These are phyloP conservation scores for Trichophyton benhamiae DNA, from an alignment of 2,329 filamentous ascomycete genomes.

Conservation along the genomic window DNA sequence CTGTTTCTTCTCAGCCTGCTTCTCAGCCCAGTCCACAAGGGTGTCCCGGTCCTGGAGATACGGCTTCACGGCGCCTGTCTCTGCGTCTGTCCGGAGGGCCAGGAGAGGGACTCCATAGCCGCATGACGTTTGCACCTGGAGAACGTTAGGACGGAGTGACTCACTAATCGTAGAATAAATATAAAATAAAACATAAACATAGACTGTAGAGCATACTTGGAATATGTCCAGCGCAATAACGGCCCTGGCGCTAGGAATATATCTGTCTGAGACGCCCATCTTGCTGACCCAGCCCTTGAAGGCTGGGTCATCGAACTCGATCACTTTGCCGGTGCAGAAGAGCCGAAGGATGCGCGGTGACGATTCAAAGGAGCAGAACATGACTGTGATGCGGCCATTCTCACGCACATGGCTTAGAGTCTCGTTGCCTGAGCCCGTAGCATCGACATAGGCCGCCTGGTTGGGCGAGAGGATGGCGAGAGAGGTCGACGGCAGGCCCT, in stretches of 20 bases:
- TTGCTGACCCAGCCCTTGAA: conserved; percentile 35
- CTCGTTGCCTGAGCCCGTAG: conserved; percentile 63
- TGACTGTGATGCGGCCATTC: conserved; percentile 61
- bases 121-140: conserved; percentile 50
- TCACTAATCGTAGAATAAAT: too few relatives aligned
- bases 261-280: conserved; percentile 33
- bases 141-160: too few relatives aligned
- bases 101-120: conserved; percentile 52
- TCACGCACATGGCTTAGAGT: conserved; percentile 66
- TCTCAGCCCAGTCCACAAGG: conserved; percentile 41
- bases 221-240: conserved; percentile 51
- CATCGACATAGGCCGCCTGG: conserved; percentile 57
- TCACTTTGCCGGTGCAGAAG: conserved; percentile 47
- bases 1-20: conserved; percentile 38
- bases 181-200: background rate
- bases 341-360: conserved; percentile 51
- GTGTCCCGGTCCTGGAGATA: conserved; percentile 45
- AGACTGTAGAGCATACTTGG: conserved; percentile 32
- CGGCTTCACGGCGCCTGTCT: conserved; percentile 15
- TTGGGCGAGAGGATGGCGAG: conserved; percentile 49
- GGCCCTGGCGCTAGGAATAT: conserved; percentile 42
- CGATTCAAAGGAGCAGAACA: conserved; percentile 56
- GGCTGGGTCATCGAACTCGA: conserved; percentile 46
- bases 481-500: conserved; percentile 53
- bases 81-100: conserved; percentile 26